A percentile compares a stretch with the other conserved stretches of the same genome.
phyloP scores from a whole-genome alignment of 306 rosid genomes.

The Medicago ruthenica region DNA sequence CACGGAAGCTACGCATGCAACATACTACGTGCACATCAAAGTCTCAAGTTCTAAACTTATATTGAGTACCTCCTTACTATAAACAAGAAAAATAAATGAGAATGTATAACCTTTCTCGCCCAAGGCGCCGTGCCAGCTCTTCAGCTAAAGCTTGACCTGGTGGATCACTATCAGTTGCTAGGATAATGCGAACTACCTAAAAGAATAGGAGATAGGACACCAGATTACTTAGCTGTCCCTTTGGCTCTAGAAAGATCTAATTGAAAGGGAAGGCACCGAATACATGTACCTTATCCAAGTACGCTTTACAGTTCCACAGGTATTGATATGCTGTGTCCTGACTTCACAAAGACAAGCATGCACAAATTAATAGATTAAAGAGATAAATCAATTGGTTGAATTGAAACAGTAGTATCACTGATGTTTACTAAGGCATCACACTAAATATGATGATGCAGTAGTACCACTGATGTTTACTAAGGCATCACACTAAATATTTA shows the following conservation, averaged over 20 bases:
- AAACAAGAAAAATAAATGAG: constrained; percentile 33
- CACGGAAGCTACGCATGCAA: not conserved
- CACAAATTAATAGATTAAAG: constrained; percentile 32
- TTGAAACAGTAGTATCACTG: not conserved
- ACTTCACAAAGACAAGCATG: constrained; percentile 46
- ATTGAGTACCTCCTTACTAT: constrained; percentile 15
- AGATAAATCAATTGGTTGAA: constrained; percentile 21
- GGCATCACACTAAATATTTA: not conserved
- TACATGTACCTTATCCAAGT: constrained; percentile 72
- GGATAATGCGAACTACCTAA: constrained; percentile 52
- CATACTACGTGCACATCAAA: constrained; percentile 7
- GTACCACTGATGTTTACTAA: not conserved
- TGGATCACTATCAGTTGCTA: constrained; percentile 59
- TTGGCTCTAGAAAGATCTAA: constrained; percentile 30
- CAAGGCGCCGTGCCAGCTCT: constrained; percentile 59
- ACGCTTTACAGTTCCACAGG: constrained; percentile 76
- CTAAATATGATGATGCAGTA: too few relatives aligned
- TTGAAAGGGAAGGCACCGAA: constrained; percentile 23
- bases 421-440: constrained; percentile 2
- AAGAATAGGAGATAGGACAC: constrained; percentile 32
- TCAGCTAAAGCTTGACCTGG: constrained; percentile 63
- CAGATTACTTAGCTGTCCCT: not conserved
- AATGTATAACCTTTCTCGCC: constrained; percentile 51
- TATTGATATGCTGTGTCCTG: constrained; percentile 80
- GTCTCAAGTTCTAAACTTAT: not conserved